phyloP scores from a whole-genome alignment of 176 grass and related monocot species.

The barley (Hordeum vulgare) region DNA sequence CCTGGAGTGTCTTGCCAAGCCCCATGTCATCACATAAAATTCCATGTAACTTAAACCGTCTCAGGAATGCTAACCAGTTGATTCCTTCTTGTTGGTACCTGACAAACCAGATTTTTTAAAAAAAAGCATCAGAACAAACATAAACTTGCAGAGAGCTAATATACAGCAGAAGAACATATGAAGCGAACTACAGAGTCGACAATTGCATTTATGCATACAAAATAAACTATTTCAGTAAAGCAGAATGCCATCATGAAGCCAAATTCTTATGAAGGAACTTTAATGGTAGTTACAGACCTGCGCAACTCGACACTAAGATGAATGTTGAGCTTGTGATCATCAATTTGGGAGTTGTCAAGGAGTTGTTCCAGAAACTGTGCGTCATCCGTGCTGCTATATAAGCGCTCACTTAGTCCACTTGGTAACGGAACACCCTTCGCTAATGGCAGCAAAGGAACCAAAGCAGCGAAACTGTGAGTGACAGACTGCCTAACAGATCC shows the following conservation, averaged over 20 bases:
- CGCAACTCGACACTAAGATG: slow-evolving; percentile 83
- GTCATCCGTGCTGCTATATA: slow-evolving; percentile 86
- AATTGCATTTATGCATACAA: neutral
- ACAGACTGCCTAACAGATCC: slow-evolving; percentile 88
- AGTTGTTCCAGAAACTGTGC: slow-evolving; percentile 89
- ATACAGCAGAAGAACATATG: slow-evolving; percentile 8
- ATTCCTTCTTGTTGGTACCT: slow-evolving; percentile 99
- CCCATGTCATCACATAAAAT: slow-evolving; percentile 99
- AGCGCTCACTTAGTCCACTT: slow-evolving; percentile 62
- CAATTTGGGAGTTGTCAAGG: slow-evolving; percentile 95
- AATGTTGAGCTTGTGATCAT: slow-evolving; percentile 88
- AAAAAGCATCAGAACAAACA: neutral
- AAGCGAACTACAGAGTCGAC: neutral
- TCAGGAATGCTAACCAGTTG: slow-evolving; percentile 95
- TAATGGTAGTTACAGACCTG: slow-evolving; percentile 46
- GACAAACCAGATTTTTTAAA: slow-evolving; percentile 16
- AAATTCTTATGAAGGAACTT: neutral
- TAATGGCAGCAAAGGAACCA: slow-evolving; percentile 90
- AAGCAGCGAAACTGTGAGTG: slow-evolving; percentile 94
- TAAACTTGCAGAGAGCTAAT: neutral
- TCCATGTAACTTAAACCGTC: slow-evolving; percentile 92
- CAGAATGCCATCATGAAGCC: neutral
- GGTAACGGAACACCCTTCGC: slow-evolving; percentile 68
- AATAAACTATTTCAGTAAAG: neutral
- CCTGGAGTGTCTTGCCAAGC: slow-evolving; percentile 97